A percentile compares a stretch with the other conserved stretches of the same genome.
Conservation (phyloP, 148 eudicot species). For the Selenicereus undatus region DNA sequence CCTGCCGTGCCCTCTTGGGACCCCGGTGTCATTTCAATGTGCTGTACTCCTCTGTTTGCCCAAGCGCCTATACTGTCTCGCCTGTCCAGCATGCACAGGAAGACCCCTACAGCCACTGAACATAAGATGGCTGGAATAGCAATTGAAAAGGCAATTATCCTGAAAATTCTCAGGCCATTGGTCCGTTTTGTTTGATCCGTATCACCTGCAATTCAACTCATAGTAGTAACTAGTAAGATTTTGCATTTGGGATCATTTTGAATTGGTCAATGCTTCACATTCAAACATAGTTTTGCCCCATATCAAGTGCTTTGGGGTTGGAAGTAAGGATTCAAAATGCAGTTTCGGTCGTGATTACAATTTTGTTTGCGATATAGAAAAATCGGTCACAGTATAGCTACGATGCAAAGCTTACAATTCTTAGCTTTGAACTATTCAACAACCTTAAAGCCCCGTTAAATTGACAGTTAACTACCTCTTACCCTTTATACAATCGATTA, state of each 20-base stretch:
- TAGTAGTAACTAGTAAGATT: background rate
- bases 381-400: no score
- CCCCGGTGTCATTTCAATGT: slow-evolving; percentile 26
- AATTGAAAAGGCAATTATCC: slow-evolving; percentile 47
- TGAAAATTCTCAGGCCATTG: slow-evolving; percentile 32
- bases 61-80: slow-evolving; percentile 8
- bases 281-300: no score
- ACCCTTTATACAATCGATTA: background rate
- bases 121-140: slow-evolving; percentile 51
- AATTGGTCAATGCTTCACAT: no score
- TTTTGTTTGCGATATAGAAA: no score
- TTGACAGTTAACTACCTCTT: background rate
- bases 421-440: slow-evolving; percentile 6
- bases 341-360: no score
- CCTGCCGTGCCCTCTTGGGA: slow-evolving; percentile 28
- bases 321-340: no score
- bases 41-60: slow-evolving; percentile 6
- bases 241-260: background rate
- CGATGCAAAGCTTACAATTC: background rate
- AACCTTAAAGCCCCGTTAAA: background rate
- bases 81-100: slow-evolving; percentile 32
- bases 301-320: no score
- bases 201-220: slow-evolving; percentile 17
- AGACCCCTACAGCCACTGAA: slow-evolving; percentile 33
- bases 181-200: background rate